Base-by-base conservation (phyloP, 768 basidiomycete species). In the Amanita phalloides region DNA sequence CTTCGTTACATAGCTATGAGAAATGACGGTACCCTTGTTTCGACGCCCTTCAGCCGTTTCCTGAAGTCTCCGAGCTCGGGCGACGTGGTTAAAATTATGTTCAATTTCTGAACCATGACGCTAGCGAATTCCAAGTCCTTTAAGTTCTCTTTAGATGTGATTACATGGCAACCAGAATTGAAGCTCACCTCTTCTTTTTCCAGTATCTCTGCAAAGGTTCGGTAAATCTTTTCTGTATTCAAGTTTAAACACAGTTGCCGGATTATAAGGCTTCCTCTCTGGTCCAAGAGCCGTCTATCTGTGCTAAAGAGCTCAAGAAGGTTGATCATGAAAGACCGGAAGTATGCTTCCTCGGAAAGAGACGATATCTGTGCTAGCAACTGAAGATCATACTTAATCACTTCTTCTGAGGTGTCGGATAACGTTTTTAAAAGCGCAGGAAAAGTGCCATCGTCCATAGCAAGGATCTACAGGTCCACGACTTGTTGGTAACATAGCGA, bases 121-220 rank as follows among this genome's bases (percentile, higher is more conserved):
- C 93, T 91, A 1, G 95, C 94, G 65, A 98, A 98, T 64, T 98
- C 96, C 38, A 98, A 78, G 64, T 99, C 96, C 91, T 95, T 54
- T 26, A 25, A 10, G 48, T 30, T 25, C 21, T 57, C 43, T 11
- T 13, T 51, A 48, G 20, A 45, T 51, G n/a, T n/a, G 21, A 10
- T 26, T 17, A 20, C 17, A 35, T 17, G 43, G 26, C 49, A 51
- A 14, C 25, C 3, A 49, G 20, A 43, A 30, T 21, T 38, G 17
- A 9, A 0, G 62, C 77, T 48, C 56, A 92, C 94, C 71, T 98
- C 96, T 70, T 99, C 96, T 64, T 93, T 94, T 70, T 98, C 96
- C 58, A 99, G 65, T 33, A 99, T 93, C 70, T 98, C 96, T 0
- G 96, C 95, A 62, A 97, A 91, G 0, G 92, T 90, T 42, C 89